Evolutionary conservation across 1,284 basidiomycete species (phyloP).

Genomic region (Irpex rosettiformis): DNA sequence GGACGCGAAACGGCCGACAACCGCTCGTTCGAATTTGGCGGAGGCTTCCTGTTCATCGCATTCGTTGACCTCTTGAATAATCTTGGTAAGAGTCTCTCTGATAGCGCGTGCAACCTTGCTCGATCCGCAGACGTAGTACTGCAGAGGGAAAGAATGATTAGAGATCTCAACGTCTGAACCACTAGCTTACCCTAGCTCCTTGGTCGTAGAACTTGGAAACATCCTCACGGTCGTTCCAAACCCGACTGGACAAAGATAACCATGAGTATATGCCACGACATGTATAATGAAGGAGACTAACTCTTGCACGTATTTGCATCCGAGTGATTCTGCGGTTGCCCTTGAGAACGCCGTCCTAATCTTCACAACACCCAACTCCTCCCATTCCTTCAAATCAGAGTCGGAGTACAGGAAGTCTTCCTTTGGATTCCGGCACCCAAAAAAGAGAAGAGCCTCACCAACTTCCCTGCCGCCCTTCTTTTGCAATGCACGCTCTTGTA

Average conservation of each 20-base stretch:
- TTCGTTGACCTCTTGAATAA: constrained; percentile 12
- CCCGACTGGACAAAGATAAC: constrained; percentile 30
- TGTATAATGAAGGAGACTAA: constrained; percentile 23
- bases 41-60: background rate
- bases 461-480: constrained; percentile 40
- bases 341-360: constrained; percentile 45
- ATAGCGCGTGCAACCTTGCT: constrained; percentile 33
- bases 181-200: constrained; percentile 43
- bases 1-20: constrained; percentile 3
- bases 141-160: background rate
- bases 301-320: constrained; percentile 47
- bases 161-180: background rate
- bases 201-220: constrained; percentile 30
- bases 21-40: background rate
- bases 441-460: constrained; percentile 43
- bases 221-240: constrained; percentile 39
- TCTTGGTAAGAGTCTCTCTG: constrained; percentile 32
- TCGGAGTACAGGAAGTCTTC: constrained; percentile 43
- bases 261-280: background rate
- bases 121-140: constrained; percentile 46
- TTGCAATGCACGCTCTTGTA: constrained; percentile 49
- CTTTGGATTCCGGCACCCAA: constrained; percentile 40
- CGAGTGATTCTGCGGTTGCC: constrained; percentile 30
- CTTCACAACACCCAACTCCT: constrained; percentile 41
- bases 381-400: constrained; percentile 40